Evolutionary conservation across 768 basidiomycete genomes (phyloP).

Genomic region (Amanita muscaria): DNA sequence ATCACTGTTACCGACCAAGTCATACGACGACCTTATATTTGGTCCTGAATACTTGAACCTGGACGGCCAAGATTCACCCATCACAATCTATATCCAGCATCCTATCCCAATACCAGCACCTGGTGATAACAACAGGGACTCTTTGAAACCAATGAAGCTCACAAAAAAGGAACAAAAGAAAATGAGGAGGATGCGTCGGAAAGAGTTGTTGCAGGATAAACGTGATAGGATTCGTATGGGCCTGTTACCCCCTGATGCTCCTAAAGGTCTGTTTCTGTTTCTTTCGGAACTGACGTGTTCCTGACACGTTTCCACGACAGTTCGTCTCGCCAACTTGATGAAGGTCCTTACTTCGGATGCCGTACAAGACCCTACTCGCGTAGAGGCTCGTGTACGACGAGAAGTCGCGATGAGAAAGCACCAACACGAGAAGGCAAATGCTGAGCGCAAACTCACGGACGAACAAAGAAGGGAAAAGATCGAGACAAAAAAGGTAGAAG

Average conservation of each 20-base stretch:
- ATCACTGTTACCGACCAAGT: conserved; percentile 69
- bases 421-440: conserved; percentile 88
- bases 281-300: not conserved
- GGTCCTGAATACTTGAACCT: conserved; percentile 56
- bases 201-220: conserved; percentile 88
- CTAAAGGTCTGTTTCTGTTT: conserved; percentile 60
- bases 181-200: conserved; percentile 82
- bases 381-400: conserved; percentile 89
- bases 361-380: conserved; percentile 93
- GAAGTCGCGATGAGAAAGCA: conserved; percentile 90
- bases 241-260: conserved; percentile 86
- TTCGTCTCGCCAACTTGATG: conserved; percentile 93
- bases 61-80: conserved; percentile 57
- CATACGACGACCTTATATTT: conserved; percentile 64
- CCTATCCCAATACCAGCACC: conserved; percentile 94
- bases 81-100: conserved; percentile 90
- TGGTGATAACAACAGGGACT: conserved; percentile 71
- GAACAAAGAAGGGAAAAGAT: conserved; percentile 84
- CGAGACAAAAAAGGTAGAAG: conserved; percentile 77
- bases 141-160: conserved; percentile 81
- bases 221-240: conserved; percentile 95
- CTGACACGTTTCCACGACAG: conserved; percentile 29
- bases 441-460: conserved; percentile 83
- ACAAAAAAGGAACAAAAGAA: conserved; percentile 99
- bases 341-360: conserved; percentile 95